These are phyloP conservation scores for Myriangium duriaei DNA, from an alignment of 2,329 filamentous ascomycete genomes.

Conservation along the genomic window DNA sequence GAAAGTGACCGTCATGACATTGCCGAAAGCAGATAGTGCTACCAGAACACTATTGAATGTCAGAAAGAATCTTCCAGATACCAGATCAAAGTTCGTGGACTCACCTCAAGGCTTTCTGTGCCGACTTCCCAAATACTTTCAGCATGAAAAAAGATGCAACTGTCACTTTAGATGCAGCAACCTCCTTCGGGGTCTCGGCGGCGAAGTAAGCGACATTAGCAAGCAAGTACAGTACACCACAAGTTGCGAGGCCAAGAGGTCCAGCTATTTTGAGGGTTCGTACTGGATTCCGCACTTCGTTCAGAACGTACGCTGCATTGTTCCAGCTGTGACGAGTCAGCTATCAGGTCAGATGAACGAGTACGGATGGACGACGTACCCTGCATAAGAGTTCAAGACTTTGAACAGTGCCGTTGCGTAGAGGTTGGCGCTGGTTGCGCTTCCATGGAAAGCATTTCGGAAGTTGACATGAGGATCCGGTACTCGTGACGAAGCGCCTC, in stretches of 20 bases:
- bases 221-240: slow-evolving; percentile 53
- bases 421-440: slow-evolving; percentile 50
- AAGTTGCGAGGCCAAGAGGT: slow-evolving; percentile 46
- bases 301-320: slow-evolving; percentile 59
- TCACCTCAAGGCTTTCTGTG: too few species aligned
- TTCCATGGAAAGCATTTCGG: too few species aligned
- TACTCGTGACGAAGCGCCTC: neutral
- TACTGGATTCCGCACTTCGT: slow-evolving; percentile 57
- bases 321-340: too few species aligned
- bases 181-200: slow-evolving; percentile 54
- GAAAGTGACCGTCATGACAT: slow-evolving; percentile 63
- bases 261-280: slow-evolving; percentile 52
- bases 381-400: slow-evolving; percentile 57
- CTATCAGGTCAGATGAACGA: too few species aligned
- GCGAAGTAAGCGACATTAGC: slow-evolving; percentile 53
- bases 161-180: slow-evolving; percentile 53
- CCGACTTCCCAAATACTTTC: slow-evolving; percentile 48
- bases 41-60: slow-evolving; percentile 55
- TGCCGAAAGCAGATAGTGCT: slow-evolving; percentile 54
- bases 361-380: too few species aligned
- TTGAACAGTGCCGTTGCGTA: slow-evolving; percentile 55
- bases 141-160: slow-evolving; percentile 58
- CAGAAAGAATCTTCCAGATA: slow-evolving; percentile 45
- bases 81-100: too few species aligned
- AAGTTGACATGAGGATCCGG: slow-evolving; percentile 1